Conservation (phyloP, 176 grass and related monocot genomes). For the Lolium multiflorum region DNA sequence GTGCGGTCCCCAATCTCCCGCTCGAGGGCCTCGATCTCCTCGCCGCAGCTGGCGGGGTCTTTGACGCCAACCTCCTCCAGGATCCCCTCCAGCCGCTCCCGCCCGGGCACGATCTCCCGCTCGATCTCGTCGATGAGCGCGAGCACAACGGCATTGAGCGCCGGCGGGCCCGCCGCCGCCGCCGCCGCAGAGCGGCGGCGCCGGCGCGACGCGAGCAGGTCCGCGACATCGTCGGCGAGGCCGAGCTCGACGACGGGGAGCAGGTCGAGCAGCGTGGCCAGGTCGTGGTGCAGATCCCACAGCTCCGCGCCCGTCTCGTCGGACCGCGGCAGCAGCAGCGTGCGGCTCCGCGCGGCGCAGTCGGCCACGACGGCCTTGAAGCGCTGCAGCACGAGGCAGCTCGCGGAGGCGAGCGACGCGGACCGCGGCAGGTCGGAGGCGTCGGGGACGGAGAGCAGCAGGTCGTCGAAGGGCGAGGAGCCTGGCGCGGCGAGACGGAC, state of each 20-base stretch:
- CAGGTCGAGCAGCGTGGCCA: constrained; percentile 85
- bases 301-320: constrained; percentile 62
- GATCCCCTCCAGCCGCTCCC: constrained; percentile 59
- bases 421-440: constrained; percentile 53
- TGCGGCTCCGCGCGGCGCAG: constrained; percentile 71
- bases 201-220: constrained; percentile 73
- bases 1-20: constrained; percentile 81
- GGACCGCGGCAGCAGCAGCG: constrained; percentile 71
- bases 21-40: constrained; percentile 87
- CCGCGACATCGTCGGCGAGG: constrained; percentile 67
- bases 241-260: constrained; percentile 69
- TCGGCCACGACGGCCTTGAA: constrained; percentile 69
- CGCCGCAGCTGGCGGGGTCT: constrained; percentile 68
- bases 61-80: constrained; percentile 64
- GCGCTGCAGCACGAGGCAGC: constrained; percentile 84
- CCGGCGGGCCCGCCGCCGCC: constrained; percentile 32
- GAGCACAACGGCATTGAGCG: constrained; percentile 63
- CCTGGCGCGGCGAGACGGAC: constrained; percentile 64
- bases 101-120: constrained; percentile 78
- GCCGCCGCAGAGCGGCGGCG: constrained; percentile 43
- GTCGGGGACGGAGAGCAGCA: constrained; percentile 21
- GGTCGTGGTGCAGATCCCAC: constrained; percentile 69
- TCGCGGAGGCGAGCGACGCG: constrained; percentile 76
- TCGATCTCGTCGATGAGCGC: constrained; percentile 68
- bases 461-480: constrained; percentile 86